phyloP scores from a whole-genome alignment of 2,329 filamentous ascomycete genomes.

The Fusarium papillatum region DNA sequence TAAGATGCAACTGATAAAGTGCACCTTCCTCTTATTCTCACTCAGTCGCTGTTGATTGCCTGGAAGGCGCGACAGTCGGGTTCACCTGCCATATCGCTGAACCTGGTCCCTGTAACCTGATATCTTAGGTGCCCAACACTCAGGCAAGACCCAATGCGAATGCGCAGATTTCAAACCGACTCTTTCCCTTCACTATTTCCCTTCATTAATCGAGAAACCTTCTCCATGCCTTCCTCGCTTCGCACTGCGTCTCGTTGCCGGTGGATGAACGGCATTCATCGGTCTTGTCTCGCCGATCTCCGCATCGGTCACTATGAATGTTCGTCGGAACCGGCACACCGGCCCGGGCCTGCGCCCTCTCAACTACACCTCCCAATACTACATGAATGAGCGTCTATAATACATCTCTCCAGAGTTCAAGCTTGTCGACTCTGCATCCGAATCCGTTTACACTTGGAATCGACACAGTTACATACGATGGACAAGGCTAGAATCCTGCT shows the following conservation, averaged over 20 bases:
- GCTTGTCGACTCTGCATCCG: neutral
- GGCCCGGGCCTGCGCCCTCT: slow-evolving; percentile 30
- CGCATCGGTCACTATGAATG: neutral
- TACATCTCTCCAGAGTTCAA: neutral
- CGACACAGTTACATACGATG: slow-evolving; percentile 1
- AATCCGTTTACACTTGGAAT: neutral
- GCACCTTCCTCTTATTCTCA: neutral
- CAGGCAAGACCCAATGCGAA: neutral
- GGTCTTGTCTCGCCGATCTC: neutral
- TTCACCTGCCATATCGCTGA: neutral
- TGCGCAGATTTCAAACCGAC: neutral
- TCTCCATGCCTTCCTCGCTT: neutral
- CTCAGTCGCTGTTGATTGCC: neutral
- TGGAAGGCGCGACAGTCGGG: neutral
- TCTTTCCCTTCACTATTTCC: neutral
- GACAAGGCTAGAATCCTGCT: slow-evolving; percentile 34
- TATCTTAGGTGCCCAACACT: neutral
- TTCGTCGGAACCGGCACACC: slow-evolving; percentile 19
- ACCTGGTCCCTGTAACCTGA: neutral
- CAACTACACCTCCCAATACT: slow-evolving; percentile 4
- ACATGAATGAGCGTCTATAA: neutral
- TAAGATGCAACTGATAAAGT: neutral
- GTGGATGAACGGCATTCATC: neutral
- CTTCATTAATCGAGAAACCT: neutral
- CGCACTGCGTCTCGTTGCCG: neutral